Conservation (phyloP, 208 protist genomes). For the Leishmania major region DNA sequence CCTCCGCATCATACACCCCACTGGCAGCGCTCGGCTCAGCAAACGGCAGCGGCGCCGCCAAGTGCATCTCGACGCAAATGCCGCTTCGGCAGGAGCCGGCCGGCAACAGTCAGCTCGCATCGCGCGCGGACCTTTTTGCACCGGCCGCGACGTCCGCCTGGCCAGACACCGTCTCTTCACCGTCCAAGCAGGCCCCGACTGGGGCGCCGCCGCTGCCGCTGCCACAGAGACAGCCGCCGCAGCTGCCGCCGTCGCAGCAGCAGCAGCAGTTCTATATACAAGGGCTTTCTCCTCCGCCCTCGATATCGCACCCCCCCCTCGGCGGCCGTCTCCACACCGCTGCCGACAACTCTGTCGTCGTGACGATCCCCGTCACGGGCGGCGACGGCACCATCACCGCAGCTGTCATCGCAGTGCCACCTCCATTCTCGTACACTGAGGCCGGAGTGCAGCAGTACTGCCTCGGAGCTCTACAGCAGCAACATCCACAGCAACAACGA, state of each 20-base stretch:
- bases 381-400: not conserved
- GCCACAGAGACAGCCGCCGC: not conserved
- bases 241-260: not conserved
- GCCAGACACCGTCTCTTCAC: not conserved
- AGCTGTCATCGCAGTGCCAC: not conserved
- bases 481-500: not conserved
- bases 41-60: not conserved
- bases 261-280: not conserved
- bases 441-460: constrained; percentile 5
- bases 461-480: constrained; percentile 2
- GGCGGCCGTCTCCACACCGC: not conserved
- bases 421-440: constrained; percentile 1
- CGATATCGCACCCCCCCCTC: not conserved
- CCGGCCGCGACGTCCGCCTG: not conserved
- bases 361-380: not conserved
- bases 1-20: not conserved
- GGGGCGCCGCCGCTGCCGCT: not conserved
- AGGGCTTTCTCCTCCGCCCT: not conserved
- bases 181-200: not conserved
- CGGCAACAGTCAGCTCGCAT: not conserved
- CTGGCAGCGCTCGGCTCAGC: not conserved
- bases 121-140: not conserved
- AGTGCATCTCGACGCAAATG: not conserved
- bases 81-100: not conserved
- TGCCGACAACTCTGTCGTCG: constrained; percentile 2